phyloP scores from a whole-genome alignment of 192 early-diverging fungal species.

The Entomortierella parvispora region DNA sequence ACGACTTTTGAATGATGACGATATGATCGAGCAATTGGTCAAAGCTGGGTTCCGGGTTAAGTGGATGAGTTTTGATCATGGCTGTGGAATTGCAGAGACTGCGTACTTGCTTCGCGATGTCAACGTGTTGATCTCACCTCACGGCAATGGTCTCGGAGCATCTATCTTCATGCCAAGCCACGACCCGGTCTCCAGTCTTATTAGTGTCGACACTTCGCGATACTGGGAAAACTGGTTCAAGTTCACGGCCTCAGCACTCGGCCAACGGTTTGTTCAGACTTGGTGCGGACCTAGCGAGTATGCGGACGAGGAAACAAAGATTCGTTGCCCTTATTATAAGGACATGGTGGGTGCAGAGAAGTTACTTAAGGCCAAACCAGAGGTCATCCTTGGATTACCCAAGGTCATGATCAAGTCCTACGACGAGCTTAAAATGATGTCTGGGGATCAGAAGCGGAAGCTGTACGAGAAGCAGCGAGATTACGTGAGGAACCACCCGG shows the following conservation, averaged over 20 bases:
- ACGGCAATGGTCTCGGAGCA: slow-evolving; percentile 35
- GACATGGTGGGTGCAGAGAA: background rate
- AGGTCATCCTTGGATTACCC: slow-evolving; percentile 7
- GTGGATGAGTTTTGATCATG: slow-evolving; percentile 46
- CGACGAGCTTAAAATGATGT: background rate
- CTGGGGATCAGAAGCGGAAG: background rate
- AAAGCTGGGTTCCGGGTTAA: slow-evolving; percentile 35
- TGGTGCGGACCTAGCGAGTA: slow-evolving; percentile 16
- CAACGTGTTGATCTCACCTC: slow-evolving; percentile 32
- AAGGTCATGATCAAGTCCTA: slow-evolving; percentile 1
- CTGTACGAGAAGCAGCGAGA: background rate
- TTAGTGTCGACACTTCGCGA: slow-evolving; percentile 33
- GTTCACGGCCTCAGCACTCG: slow-evolving; percentile 21
- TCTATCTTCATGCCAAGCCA: slow-evolving; percentile 38
- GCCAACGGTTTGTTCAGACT: slow-evolving; percentile 17
- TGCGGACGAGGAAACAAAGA: slow-evolving; percentile 10
- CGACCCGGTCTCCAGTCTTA: slow-evolving; percentile 15
- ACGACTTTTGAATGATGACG: slow-evolving; percentile 31
- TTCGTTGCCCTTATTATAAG: slow-evolving; percentile 17
- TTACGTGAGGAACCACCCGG: background rate
- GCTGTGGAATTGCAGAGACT: slow-evolving; percentile 40
- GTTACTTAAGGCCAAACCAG: background rate
- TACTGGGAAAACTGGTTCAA: slow-evolving; percentile 34
- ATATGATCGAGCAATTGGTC: slow-evolving; percentile 21
- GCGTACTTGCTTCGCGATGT: slow-evolving; percentile 37